phyloP scores from a whole-genome alignment of 73 alveolate species.

The Paramecium bursaria region DNA sequence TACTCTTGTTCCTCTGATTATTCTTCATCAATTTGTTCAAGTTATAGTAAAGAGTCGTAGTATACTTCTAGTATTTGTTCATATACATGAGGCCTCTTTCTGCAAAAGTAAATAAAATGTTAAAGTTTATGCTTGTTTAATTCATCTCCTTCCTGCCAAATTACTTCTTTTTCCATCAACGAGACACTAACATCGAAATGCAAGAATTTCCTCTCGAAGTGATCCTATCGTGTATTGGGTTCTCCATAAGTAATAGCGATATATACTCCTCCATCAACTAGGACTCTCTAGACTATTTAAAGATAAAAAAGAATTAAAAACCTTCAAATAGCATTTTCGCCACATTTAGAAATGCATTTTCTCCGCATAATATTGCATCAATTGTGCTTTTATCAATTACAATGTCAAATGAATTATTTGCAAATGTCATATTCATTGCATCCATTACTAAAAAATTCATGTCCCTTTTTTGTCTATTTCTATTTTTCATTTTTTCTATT shows the following conservation, averaged over 20 bases:
- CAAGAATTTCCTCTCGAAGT: constrained; percentile 78
- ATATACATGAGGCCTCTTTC: no score
- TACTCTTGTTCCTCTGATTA: no score
- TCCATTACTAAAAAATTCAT: constrained; percentile 86
- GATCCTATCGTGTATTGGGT: constrained; percentile 86
- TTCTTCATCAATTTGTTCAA: no score
- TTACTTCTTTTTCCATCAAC: constrained; percentile 36
- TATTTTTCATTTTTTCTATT: constrained; percentile 88
- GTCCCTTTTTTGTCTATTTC: constrained; percentile 81
- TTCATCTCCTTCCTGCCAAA: neutral
- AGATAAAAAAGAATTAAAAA: neutral
- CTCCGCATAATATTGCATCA: constrained; percentile 70
- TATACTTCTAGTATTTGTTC: no score
- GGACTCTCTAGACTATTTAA: constrained; percentile 85
- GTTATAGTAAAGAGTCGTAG: no score
- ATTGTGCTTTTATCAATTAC: constrained; percentile 90
- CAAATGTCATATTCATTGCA: constrained; percentile 79
- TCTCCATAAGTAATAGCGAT: constrained; percentile 86
- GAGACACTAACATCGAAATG: constrained; percentile 71
- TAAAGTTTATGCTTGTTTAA: no score
- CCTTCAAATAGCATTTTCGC: constrained; percentile 74
- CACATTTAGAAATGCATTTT: constrained; percentile 67
- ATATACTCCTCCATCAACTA: constrained; percentile 81
- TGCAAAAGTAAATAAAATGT: no score
- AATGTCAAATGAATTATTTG: constrained; percentile 78